Base-by-base conservation (phyloP, 1,284 basidiomycete genomes). In the Leucoagaricus sp. region DNA sequence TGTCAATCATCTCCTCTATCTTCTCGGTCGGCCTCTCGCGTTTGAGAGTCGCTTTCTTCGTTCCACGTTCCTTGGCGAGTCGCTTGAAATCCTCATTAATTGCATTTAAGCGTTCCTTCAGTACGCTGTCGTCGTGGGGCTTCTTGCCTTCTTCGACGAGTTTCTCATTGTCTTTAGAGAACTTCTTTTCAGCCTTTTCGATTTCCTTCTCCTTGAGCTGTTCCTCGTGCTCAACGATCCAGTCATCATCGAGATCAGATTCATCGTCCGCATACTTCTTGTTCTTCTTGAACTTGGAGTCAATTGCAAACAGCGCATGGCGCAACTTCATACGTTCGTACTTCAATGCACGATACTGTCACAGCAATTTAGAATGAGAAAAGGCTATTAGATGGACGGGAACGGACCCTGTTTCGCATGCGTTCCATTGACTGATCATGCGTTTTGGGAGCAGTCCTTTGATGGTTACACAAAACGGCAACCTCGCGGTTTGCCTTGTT, bases 401-500 rank as follows among this genome's bases (percentile, higher is more conserved):
- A 31, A 40, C 58, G 21, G 38, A 94, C 94, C 80, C 92, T 95
- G 69, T 96, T 87, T 17, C 80, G 82, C 82, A 96, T 89, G 74
- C 93, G 97, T 63, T 89, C 89, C 89, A 97, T 96, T 4, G 91
- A 91, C 62, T 90, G 87, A 33, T 90, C 92, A 65, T 96, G 94
- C 13, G 86, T 91, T 76, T 97, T 98, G 53, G 92, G 90, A 4
- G 91, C 93, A 57, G 85, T 86, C 74, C 94, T 85, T 75, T 97
- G 95, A 91, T 98, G 95, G 82, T 98, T 98, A 82, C 95, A 98
- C 47, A 98, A 78, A 61, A 97, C 93, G 60, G 95, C 95, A 9
- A 98, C 96, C 78, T 91, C 84, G 53, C 96, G 89, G 73, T 98
- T 98, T 10, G 96, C 95, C 50, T 92, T 89, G 68, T 97, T 97